Conservation (phyloP, 805 yeast genomes). For the Candida patagonica region DNA sequence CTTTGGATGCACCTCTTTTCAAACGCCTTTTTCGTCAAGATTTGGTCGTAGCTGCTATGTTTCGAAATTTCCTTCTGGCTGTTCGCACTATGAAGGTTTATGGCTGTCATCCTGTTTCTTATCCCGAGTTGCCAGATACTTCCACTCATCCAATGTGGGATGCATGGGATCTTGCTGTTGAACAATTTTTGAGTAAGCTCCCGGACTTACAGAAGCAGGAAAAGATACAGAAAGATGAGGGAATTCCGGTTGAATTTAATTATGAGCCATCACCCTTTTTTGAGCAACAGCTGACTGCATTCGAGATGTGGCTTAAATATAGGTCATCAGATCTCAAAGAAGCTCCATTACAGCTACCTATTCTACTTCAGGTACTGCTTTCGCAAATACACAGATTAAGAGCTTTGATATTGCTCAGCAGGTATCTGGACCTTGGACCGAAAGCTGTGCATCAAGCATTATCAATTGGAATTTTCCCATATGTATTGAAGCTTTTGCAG, state of each 20-base stretch:
- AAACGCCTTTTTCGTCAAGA: constrained; percentile 90
- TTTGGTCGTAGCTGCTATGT: constrained; percentile 90
- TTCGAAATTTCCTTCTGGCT: constrained; percentile 85
- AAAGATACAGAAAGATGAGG: constrained; percentile 21
- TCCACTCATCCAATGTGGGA: constrained; percentile 93
- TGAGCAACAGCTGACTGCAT: constrained; percentile 92
- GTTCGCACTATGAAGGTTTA: constrained; percentile 88
- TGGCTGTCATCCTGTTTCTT: constrained; percentile 90
- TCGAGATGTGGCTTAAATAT: constrained; percentile 91
- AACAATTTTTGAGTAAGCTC: constrained; percentile 66
- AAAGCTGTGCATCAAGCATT: constrained; percentile 94
- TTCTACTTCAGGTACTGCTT: constrained; percentile 80
- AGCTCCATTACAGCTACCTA: constrained; percentile 93
- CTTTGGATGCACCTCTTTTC: constrained; percentile 77
- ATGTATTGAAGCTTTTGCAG: constrained; percentile 79
- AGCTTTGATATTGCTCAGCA: constrained; percentile 73
- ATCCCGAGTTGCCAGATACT: constrained; percentile 82
- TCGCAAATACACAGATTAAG: constrained; percentile 91
- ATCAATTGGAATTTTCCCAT: constrained; percentile 93
- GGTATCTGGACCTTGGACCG: constrained; percentile 89
- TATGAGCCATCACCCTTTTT: constrained; percentile 90
- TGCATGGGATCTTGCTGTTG: constrained; percentile 95
- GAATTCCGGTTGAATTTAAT: constrained; percentile 32
- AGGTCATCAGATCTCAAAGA: constrained; percentile 66
- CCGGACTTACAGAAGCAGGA: constrained; percentile 28